Base-by-base conservation (phyloP, 768 basidiomycete species). In the Phaeotremella fagi region DNA sequence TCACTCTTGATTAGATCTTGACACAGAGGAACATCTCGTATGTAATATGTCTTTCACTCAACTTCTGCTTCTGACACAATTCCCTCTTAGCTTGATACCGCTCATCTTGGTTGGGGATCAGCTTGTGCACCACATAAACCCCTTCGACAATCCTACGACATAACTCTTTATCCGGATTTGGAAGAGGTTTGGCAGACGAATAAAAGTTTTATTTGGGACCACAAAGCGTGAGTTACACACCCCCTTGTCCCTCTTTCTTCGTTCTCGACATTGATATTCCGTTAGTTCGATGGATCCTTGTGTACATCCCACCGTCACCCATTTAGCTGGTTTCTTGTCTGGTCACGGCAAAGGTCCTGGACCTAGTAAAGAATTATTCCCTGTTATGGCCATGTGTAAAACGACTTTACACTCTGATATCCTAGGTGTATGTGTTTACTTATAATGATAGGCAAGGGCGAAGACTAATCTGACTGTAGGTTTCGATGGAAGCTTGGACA, bases 171-270 rank as follows among this genome's bases (percentile, higher is more conserved):
- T 3, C 71, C 71, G 1, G 54, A 47, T 29, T 38, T 68, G 23
- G 58, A 64, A 5, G 50, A 57, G 14, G 26, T 70, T 22, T 67
- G 63, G 56, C 36, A 41, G 25, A 43, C 25, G 15, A 42, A 47
- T 14, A 72, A 72, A 50, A 64, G 60, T 22, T 70, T 74, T 33
- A 70, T 74, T 28, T 70, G 71, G 66, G 64, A 72, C 35, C 72
- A 72, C 56, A 63, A 66, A 48, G 60, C 64, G 60, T 71, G 53
- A 56, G 68, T 57, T 23, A 3, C 25, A 14, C 16, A 7, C 22
- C 43, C 36, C 25, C n/a, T 41, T 9, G 23, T 27, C 36, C 18
- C 36, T 9, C 24, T 26, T 11, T 46, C 31, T 2, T 22, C 3
- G 14, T 29, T 2, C 22, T 16, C 37, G 3, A 49, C 1, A n/a